A percentile compares a stretch with the other conserved stretches of the same genome.
These are phyloP conservation scores for Alternaria arbusti DNA, from an alignment of 2,329 filamentous ascomycete genomes.

Conservation along the genomic window DNA sequence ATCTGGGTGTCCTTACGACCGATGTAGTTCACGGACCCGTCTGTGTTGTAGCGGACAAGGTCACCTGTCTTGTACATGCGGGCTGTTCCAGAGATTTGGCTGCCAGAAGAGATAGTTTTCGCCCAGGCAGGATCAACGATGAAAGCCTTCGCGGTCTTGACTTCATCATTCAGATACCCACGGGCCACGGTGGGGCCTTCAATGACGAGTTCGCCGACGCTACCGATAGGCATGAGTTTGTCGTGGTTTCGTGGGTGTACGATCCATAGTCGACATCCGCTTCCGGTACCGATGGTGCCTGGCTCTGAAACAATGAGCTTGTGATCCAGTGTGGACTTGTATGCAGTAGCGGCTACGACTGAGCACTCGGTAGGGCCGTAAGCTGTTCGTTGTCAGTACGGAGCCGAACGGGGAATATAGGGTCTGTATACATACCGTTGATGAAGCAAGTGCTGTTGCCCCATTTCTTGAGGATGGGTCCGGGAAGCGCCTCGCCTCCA, in stretches of 20 bases:
- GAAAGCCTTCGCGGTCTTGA: conserved; percentile 37
- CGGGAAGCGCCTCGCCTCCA: conserved; percentile 53
- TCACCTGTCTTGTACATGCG: conserved; percentile 33
- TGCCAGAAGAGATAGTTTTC: conserved; percentile 5
- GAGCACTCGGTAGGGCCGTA: conserved; percentile 45
- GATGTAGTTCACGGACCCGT: conserved; percentile 36
- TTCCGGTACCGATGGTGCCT: conserved; percentile 39
- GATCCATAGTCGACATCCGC: conserved; percentile 48
- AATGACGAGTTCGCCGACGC: conserved; percentile 40
- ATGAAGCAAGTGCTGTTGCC: conserved; percentile 51
- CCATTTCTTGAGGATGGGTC: conserved; percentile 54
- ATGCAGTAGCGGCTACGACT: conserved; percentile 32
- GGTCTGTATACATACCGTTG: conserved; percentile 49
- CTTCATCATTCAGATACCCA: conserved; percentile 31
- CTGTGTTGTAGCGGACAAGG: conserved; percentile 26
- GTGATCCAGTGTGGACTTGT: conserved; percentile 33
- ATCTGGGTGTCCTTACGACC: conserved; percentile 40
- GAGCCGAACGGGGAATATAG: too few species aligned
- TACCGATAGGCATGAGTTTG: conserved; percentile 40
- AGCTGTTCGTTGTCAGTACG: conserved; percentile 13
- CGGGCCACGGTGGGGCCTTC: conserved; percentile 58
- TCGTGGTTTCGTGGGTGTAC: conserved; percentile 50
- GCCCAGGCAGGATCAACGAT: conserved; percentile 38
- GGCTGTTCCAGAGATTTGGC: conserved; percentile 19
- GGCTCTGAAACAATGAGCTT: conserved; percentile 35